These are phyloP conservation scores for Colletotrichum tropicicola DNA, from an alignment of 2,329 filamentous ascomycete species.

Conservation along the genomic window DNA sequence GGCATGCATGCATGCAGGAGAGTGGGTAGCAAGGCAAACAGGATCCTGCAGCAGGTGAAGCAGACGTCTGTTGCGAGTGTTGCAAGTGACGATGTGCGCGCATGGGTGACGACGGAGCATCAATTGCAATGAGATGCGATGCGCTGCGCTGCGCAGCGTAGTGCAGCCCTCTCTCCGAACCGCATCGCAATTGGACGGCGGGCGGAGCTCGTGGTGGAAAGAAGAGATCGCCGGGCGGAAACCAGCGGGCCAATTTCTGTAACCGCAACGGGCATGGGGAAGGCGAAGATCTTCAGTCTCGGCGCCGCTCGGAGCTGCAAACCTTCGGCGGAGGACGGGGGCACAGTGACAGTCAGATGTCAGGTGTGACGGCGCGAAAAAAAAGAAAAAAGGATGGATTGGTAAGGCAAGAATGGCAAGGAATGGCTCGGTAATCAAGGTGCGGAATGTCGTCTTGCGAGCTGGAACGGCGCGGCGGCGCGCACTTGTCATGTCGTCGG, in stretches of 20 bases:
- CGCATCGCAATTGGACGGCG: not conserved
- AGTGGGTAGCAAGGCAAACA: not conserved
- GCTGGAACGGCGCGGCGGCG: not conserved
- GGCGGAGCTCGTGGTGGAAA: not conserved
- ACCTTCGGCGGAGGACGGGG: not conserved
- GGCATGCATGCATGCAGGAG: not conserved
- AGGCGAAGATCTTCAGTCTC: not conserved
- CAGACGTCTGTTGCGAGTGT: no score
- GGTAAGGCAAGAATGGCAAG: not conserved
- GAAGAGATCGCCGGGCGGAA: slow-evolving; percentile 27
- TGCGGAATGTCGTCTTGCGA: not conserved
- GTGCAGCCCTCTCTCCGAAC: not conserved
- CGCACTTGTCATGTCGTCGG: slow-evolving; percentile 16
- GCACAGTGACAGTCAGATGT: not conserved
- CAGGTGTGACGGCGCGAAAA: not conserved
- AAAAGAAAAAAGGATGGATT: not conserved
- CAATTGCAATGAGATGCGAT: no score
- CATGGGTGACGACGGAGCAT: no score
- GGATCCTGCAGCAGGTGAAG: not conserved
- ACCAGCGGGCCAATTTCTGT: slow-evolving; percentile 22
- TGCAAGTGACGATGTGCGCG: no score
- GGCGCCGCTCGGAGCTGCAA: not conserved
- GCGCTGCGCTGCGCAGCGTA: no score
- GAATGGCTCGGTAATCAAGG: not conserved
- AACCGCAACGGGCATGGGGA: slow-evolving; percentile 1